Conservation (phyloP, 2,329 filamentous ascomycete genomes). For the Hortaea werneckii region DNA sequence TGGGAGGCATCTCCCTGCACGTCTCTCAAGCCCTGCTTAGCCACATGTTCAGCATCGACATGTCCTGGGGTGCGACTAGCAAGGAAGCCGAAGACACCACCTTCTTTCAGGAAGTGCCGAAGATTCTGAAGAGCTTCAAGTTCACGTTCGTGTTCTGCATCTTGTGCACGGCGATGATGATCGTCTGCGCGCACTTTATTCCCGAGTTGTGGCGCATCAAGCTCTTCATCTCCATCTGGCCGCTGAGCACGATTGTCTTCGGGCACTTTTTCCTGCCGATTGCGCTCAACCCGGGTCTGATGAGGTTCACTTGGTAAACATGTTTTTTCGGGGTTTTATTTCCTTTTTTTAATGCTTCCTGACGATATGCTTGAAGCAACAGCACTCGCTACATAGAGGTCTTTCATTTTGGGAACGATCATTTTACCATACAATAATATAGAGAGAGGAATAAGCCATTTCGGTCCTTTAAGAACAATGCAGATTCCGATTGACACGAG, state of each 20-base stretch:
- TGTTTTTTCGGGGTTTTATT: no score
- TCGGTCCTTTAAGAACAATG: no score
- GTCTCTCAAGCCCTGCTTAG: slow-evolving; percentile 31
- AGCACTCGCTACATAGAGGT: no score
- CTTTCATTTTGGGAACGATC: no score
- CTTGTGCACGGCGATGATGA: slow-evolving; percentile 36
- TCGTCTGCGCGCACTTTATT: slow-evolving; percentile 38
- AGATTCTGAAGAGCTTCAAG: slow-evolving; percentile 48
- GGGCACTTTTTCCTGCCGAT: slow-evolving; percentile 51
- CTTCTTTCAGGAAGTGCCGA: slow-evolving; percentile 48
- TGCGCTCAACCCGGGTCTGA: slow-evolving; percentile 52
- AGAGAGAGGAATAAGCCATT: no score
- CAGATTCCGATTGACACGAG: no score
- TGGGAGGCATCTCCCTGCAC: slow-evolving; percentile 32
- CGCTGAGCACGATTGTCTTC: slow-evolving; percentile 42
- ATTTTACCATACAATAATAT: no score
- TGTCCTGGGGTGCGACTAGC: slow-evolving; percentile 46
- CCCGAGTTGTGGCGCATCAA: slow-evolving; percentile 48
- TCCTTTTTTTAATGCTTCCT: no score
- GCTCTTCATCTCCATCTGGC: slow-evolving; percentile 50
- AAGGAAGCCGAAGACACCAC: slow-evolving; percentile 49
- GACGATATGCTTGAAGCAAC: no score
- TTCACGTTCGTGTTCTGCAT: slow-evolving; percentile 44
- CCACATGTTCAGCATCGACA: slow-evolving; percentile 32
- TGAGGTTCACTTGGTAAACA: slow-evolving; percentile 50